Evolutionary conservation across 2,329 filamentous ascomycete species (phyloP), one percentile per base, ranked within the genome.

Genomic region (Capronia americana): DNA sequence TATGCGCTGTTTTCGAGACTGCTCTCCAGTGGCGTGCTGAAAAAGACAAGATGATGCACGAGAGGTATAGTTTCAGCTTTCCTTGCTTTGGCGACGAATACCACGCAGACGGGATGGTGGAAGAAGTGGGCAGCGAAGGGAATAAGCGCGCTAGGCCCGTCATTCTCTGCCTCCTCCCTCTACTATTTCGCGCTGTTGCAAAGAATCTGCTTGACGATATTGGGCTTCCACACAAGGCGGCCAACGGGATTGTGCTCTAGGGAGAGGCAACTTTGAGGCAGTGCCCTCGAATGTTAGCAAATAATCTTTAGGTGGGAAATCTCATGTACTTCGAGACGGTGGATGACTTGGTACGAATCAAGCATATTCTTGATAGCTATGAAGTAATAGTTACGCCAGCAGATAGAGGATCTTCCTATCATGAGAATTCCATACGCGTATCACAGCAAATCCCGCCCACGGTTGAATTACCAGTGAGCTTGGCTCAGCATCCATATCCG

Each of bases 81-180:
- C 57, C 57, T 32, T 2, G 23, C 28, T 48, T 59, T 17, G 57
- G 57, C 3, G 24, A 59, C 7, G 41, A 44, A 44, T 59, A n/a
- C 12, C 4, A 3, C 7, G 0, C 7, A 3, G 17, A 23, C 8
- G 2, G 20, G 12, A 58, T 50, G 41, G 12, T 51, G 10, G 10
- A 23, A 24, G 48, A 51, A 26, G 23, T 12, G 20, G 48, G 26
- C 20, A 28, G 24, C 20, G 48, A 51, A 23, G 23, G 48, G 10
- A 51, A 51, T 3, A 28, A 51, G 8, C 20, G 48, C 48, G 24
- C 10, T 12, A 51, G 23, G 26, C 48, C 48, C n/a, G 48, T 51
- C 48, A 51, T 51, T 24, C 48, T 51, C 20, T 51, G 48, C 12
- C 48, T 51, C 2, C 48, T 51, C 23, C 48, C 48, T 7, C 11